A percentile compares a stretch with the other conserved stretches of the same genome.
phyloP scores from a whole-genome alignment of 1,284 basidiomycete genomes.

The Clitocybe nebularis region DNA sequence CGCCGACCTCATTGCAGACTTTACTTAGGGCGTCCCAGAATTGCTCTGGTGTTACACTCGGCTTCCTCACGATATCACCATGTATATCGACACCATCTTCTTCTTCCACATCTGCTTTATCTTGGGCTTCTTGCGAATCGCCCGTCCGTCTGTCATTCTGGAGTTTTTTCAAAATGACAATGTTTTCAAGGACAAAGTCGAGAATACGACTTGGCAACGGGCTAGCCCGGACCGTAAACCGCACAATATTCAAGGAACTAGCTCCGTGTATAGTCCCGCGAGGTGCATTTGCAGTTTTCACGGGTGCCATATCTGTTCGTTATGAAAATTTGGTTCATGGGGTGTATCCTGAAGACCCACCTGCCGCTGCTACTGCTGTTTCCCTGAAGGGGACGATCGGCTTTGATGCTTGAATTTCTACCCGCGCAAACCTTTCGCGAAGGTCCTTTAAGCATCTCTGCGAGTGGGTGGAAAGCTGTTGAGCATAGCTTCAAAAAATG shows the following conservation, averaged over 20 bases:
- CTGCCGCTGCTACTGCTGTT: conserved; percentile 80
- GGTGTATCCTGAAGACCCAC: conserved; percentile 32
- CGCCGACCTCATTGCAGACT: conserved; percentile 66
- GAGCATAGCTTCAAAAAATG: conserved; percentile 7
- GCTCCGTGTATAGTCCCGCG: conserved; percentile 79
- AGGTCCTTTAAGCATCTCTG: conserved; percentile 95
- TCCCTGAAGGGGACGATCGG: conserved; percentile 98
- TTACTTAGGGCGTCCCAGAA: conserved; percentile 80
- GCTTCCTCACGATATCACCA: conserved; percentile 55
- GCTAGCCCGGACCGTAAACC: conserved; percentile 79
- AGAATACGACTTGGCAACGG: conserved; percentile 63
- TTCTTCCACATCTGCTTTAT: conserved; percentile 30
- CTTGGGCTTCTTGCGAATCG: conserved; percentile 24
- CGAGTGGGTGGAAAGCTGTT: background rate
- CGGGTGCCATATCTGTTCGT: conserved; percentile 79
- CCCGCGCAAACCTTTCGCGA: conserved; percentile 89
- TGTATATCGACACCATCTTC: conserved; percentile 46
- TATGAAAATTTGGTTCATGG: conserved; percentile 15
- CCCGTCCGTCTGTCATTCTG: conserved; percentile 42
- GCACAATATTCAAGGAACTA: conserved; percentile 70
- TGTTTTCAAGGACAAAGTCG: conserved; percentile 74
- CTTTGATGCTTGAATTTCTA: conserved; percentile 90
- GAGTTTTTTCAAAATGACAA: conserved; percentile 52
- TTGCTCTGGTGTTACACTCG: conserved; percentile 66
- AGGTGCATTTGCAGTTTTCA: conserved; percentile 68